Percentiles rank a stretch among this genome's conserved stretches.
These are phyloP conservation scores for Echium plantagineum DNA, from an alignment of 257 asterid species.

Conservation along the genomic window DNA sequence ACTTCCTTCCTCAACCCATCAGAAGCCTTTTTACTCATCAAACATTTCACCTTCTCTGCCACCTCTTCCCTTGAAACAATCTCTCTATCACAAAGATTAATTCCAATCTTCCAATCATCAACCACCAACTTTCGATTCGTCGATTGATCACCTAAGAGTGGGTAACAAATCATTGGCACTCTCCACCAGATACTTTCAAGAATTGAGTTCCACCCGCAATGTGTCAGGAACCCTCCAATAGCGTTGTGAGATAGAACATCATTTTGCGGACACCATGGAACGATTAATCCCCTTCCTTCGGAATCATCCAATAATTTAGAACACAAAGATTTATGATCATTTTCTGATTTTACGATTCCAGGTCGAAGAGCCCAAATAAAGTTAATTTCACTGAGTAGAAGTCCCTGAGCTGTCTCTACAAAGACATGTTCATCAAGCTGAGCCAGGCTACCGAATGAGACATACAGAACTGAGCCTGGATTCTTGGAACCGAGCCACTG, in stretches of 20 bases:
- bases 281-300: conserved; percentile 23
- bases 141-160: conserved; percentile 32
- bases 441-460: conserved; percentile 22
- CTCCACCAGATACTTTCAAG: conserved; percentile 39
- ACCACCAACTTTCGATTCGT: conserved; percentile 45
- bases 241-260: conserved; percentile 20
- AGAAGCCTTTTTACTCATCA: conserved; percentile 26
- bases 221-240: conserved; percentile 36
- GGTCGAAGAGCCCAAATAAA: conserved; percentile 20
- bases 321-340: conserved; percentile 20
- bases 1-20: conserved; percentile 18
- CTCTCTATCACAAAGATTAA: conserved; percentile 29
- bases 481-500: conserved; percentile 14
- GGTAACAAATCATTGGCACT: conserved; percentile 42
- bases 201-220: conserved; percentile 49
- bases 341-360: conserved; percentile 3
- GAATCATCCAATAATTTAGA: conserved; percentile 16
- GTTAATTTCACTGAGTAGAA: conserved; percentile 9
- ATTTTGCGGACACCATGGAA: conserved; percentile 35
- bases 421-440: conserved; percentile 2
- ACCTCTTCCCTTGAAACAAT: conserved; percentile 18
- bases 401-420: conserved; percentile 17
- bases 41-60: conserved; percentile 18
- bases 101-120: conserved; percentile 45
- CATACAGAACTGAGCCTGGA: conserved; percentile 17